phyloP scores from a whole-genome alignment of 2,329 filamentous ascomycete species.

The Tolypocladium album region DNA sequence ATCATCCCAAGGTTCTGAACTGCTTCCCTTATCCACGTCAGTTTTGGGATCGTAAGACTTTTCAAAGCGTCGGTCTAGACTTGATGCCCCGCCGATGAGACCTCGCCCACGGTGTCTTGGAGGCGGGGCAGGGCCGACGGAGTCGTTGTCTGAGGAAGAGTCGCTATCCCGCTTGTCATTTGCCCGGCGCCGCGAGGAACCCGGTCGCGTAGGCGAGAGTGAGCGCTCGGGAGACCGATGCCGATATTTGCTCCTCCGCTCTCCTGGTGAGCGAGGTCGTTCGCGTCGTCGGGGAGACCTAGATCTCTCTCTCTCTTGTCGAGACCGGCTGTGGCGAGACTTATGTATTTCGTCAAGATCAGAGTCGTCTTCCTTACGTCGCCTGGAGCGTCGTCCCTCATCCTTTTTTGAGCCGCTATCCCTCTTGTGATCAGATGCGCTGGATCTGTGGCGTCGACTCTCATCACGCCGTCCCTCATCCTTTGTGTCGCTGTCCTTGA shows the following conservation, averaged over 20 bases:
- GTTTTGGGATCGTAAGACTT: constrained; percentile 46
- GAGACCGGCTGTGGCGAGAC: not conserved
- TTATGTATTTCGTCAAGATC: not conserved
- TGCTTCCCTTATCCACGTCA: constrained; percentile 41
- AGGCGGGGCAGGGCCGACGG: constrained; percentile 64
- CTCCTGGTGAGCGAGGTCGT: constrained; percentile 20
- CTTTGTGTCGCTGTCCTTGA: not conserved
- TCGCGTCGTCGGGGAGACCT: constrained; percentile 14
- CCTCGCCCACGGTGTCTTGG: constrained; percentile 55
- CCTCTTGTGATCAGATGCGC: not conserved
- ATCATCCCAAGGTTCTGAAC: constrained; percentile 62
- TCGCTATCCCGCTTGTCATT: constrained; percentile 8
- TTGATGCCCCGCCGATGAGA: constrained; percentile 45
- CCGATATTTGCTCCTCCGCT: constrained; percentile 18
- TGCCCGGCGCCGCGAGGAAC: not conserved
- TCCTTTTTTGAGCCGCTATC: constrained; percentile 1
- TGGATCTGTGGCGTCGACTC: constrained; percentile 2
- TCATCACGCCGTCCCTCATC: constrained; percentile 6
- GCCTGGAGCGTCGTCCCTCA: constrained; percentile 6
- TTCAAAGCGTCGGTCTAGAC: constrained; percentile 74
- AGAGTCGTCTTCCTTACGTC: not conserved
- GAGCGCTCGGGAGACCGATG: constrained; percentile 15
- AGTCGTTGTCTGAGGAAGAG: constrained; percentile 61
- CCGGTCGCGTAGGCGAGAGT: not conserved
- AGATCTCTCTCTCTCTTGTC: not conserved